Base-by-base conservation (phyloP, 2,329 filamentous ascomycete species). In the Fusarium coicis region DNA sequence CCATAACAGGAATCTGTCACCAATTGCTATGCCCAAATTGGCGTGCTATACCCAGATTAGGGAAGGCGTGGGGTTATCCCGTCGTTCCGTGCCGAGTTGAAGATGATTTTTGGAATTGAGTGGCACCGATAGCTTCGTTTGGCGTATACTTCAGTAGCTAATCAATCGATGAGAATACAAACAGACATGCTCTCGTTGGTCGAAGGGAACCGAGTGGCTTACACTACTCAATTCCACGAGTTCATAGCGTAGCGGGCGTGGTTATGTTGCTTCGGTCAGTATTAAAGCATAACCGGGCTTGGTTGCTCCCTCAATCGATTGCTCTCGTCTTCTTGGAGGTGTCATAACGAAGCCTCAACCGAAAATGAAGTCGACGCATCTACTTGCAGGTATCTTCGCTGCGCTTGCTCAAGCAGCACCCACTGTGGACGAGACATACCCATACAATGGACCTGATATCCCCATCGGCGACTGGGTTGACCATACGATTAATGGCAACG, bases 341-440 rank as follows among this genome's bases (percentile, higher is more conserved):
- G 2, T 1, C 14, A 36, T 18, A 42, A 23, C 2, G 0, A 34
- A 1, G 19, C 1, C 16, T 21, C 18, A 1, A 11, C 0, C 0
- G 4, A 59, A 1, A 0, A 63, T 63, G 43, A 60, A 28, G 12
- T 30, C 37, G 7, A 1, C 12, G 0, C 2, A 6, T 4, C 3
- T 64, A 1, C 16, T 64, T 2, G 14, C 30, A 11, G 30, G 21
- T 0, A 2, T 44, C 10, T 3, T 64, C 2, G 61, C 44, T 34
- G 30, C 21, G 0, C 11, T 26, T 4, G 4, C 14, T 10, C 61
- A 16, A 12, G 36, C 56, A 39, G 56, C 56, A 10, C 61, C 44
- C 0, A 62, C 44, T 1, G 56, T 62, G 1, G 61, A 64, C 7
- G 56, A 64, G 18, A 64, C 15, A 14, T 64, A 44, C 11, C 18